A percentile compares a stretch with the other conserved stretches of the same genome.
Evolutionary conservation across 2,329 filamentous ascomycete genomes (phyloP).

Genomic region (Apiospora kogelbergensis): DNA sequence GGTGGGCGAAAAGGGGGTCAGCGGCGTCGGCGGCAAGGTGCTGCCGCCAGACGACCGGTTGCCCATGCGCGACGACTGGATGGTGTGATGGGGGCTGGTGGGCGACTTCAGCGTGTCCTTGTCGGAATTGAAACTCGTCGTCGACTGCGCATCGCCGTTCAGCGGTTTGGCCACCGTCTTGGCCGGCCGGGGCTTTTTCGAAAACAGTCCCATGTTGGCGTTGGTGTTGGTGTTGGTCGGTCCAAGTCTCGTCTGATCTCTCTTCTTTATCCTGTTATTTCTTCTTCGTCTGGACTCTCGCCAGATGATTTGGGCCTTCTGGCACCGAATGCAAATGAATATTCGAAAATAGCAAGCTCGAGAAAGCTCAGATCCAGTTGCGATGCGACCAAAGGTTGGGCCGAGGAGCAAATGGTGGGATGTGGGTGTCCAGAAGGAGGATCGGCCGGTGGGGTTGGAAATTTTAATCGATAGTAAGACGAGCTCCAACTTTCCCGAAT

Average conservation of each 20-base stretch:
- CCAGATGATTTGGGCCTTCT: not conserved
- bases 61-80: not conserved
- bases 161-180: constrained; percentile 14
- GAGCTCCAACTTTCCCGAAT: not conserved
- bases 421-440: not conserved
- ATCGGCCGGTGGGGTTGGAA: constrained; percentile 7
- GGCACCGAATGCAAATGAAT: not conserved
- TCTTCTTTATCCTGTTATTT: not conserved
- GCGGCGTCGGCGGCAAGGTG: constrained; percentile 10
- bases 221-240: not conserved
- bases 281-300: not conserved
- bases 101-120: constrained; percentile 14
- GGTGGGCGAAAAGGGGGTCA: constrained; percentile 13
- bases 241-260: not conserved
- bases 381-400: not conserved
- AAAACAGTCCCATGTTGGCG: constrained; percentile 16
- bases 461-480: not conserved
- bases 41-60: constrained; percentile 13
- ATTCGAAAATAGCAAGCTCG: not conserved
- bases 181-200: constrained; percentile 15
- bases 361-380: not conserved
- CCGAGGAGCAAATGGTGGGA: constrained; percentile 1
- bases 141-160: constrained; percentile 14
- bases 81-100: constrained; percentile 10
- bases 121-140: constrained; percentile 15